These are phyloP conservation scores for Globisporangium okanoganense DNA, from an alignment of 352 stramenopile species.

Conservation along the genomic window DNA sequence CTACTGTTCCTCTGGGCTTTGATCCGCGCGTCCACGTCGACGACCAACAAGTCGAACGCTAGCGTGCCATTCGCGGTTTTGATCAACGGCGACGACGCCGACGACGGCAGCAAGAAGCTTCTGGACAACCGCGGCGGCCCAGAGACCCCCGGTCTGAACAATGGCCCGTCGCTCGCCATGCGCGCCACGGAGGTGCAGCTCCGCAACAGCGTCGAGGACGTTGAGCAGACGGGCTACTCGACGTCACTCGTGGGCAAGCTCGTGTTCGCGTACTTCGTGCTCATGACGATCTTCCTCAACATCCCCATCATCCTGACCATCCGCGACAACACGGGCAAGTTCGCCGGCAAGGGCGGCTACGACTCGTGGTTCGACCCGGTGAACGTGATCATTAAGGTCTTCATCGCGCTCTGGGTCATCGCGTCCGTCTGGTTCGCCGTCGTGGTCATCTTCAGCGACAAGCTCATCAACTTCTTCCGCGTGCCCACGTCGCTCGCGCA, in stretches of 20 bases:
- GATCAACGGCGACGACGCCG: constrained; percentile 21
- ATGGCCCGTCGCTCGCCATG: constrained; percentile 37
- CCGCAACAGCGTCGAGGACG: constrained; percentile 38
- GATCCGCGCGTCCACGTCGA: constrained; percentile 16
- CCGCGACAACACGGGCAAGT: constrained; percentile 53
- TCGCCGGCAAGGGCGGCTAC: constrained; percentile 31
- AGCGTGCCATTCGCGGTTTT: constrained; percentile 3
- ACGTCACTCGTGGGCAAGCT: constrained; percentile 35
- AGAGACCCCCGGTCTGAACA: constrained; percentile 35
- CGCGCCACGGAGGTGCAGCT: constrained; percentile 42
- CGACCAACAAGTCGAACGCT: constrained; percentile 10
- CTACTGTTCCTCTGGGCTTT: constrained; percentile 29
- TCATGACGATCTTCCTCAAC: constrained; percentile 53
- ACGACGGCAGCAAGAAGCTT: constrained; percentile 47
- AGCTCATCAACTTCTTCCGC: constrained; percentile 66
- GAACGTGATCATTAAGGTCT: constrained; percentile 54
- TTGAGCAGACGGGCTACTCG: constrained; percentile 48
- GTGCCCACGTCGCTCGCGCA: constrained; percentile 32
- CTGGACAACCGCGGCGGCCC: constrained; percentile 49
- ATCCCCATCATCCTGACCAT: constrained; percentile 50
- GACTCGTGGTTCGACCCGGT: constrained; percentile 46
- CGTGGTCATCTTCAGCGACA: constrained; percentile 37
- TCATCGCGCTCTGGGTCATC: constrained; percentile 59
- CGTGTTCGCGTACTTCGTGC: constrained; percentile 57
- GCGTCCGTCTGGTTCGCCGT: constrained; percentile 42